Conservation (phyloP, 306 rosid species). For the Abrus precatorius region DNA sequence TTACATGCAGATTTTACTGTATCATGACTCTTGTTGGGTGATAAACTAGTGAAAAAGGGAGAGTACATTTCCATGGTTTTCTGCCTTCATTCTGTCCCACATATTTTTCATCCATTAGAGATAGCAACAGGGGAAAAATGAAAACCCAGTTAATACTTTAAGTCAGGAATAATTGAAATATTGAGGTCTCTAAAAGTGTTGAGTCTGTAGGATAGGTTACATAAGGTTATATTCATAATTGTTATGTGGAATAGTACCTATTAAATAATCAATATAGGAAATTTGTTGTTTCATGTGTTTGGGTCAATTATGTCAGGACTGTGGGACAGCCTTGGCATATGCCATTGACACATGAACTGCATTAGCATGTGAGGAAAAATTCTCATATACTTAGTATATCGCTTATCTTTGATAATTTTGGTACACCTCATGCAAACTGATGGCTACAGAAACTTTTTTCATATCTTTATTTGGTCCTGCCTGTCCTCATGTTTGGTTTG, state of each 20-base stretch:
- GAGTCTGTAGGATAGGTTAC: conserved; percentile 20
- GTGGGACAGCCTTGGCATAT: conserved; percentile 17
- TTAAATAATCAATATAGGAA: conserved; percentile 27
- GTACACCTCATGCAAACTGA: conserved; percentile 3
- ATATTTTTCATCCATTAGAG: conserved; percentile 27
- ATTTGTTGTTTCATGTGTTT: conserved; percentile 27
- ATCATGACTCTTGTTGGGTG: background rate
- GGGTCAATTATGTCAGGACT: conserved; percentile 29
- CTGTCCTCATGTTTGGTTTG: background rate
- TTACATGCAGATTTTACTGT: background rate
- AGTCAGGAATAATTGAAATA: conserved; percentile 7
- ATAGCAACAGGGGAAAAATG: conserved; percentile 13
- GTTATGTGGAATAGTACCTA: conserved; percentile 12
- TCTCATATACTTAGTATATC: background rate
- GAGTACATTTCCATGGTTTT: conserved; percentile 1
- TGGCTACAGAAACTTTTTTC: background rate
- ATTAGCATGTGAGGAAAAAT: background rate
- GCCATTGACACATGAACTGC: conserved; percentile 28
- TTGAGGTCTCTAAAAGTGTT: background rate
- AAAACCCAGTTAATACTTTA: conserved; percentile 6
- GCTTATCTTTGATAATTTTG: background rate
- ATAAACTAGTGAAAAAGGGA: background rate
- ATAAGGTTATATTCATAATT: background rate
- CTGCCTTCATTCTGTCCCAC: conserved; percentile 20
- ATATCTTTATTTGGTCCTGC: conserved; percentile 13